Percentiles rank a stretch among this genome's conserved stretches.
These are phyloP conservation scores for Tarenaya hassleriana DNA, from an alignment of 345 rosid genomes.

Conservation along the genomic window DNA sequence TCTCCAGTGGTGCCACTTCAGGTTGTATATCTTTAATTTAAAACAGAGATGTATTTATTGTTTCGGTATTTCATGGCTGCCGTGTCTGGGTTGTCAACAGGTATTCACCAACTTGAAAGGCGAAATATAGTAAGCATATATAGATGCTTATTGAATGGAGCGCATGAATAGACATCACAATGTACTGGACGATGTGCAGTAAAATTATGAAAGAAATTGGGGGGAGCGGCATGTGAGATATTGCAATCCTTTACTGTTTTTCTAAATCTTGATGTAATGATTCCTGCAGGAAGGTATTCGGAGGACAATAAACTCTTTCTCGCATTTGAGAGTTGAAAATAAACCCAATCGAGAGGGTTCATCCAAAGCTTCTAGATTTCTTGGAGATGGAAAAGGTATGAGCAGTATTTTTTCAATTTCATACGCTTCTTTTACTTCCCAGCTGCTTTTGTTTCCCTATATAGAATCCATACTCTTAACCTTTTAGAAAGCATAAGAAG, in stretches of 20 bases:
- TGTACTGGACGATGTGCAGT: background rate
- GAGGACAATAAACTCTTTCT: conserved; percentile 69
- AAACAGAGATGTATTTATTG: conserved; percentile 3
- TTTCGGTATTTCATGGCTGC: conserved; percentile 14
- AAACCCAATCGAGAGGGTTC: conserved; percentile 64
- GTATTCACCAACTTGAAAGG: too few species aligned
- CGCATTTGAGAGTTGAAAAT: conserved; percentile 61
- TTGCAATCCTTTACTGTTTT: background rate
- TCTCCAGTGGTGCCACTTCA: conserved; percentile 65
- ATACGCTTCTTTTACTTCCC: background rate
- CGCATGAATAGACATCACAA: background rate
- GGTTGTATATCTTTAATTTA: conserved; percentile 42
- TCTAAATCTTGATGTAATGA: conserved; percentile 17
- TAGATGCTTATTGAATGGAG: background rate
- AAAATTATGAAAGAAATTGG: background rate
- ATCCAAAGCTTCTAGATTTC: conserved; percentile 64
- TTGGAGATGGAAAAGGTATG: conserved; percentile 82
- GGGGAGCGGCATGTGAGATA: background rate
- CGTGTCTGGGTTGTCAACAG: background rate
- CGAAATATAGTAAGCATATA: too few species aligned
- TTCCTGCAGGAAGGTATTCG: conserved; percentile 72
- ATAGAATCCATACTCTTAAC: background rate
- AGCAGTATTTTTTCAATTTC: too few species aligned
- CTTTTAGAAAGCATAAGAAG: conserved; percentile 10
- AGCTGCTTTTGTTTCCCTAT: background rate